Percentiles rank a stretch among this genome's conserved stretches.
phyloP scores from a whole-genome alignment of 495 filamentous ascomycete species.

The Penicillium robsamsonii region DNA sequence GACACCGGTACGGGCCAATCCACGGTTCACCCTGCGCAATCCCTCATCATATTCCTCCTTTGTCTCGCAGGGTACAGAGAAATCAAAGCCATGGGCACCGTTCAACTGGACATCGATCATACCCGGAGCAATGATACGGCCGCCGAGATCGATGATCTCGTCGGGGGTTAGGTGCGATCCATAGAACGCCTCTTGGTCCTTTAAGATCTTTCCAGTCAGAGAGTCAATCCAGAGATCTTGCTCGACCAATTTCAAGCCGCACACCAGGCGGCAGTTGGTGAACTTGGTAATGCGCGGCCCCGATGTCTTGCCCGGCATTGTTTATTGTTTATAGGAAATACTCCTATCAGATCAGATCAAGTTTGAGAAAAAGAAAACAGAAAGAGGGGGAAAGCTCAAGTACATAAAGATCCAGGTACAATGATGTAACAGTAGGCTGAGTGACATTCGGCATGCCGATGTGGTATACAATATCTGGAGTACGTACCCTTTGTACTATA shows the following conservation, averaged over 20 bases:
- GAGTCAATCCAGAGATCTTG: constrained; percentile 81
- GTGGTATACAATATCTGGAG: constrained; percentile 16
- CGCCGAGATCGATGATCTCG: constrained; percentile 66
- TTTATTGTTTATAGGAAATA: constrained; percentile 17
- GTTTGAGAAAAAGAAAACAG: neutral
- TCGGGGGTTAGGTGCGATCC: constrained; percentile 54
- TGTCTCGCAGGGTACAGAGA: constrained; percentile 67
- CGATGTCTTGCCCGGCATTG: constrained; percentile 43
- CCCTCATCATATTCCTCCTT: constrained; percentile 62
- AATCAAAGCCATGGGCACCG: constrained; percentile 83
- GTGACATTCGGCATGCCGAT: constrained; percentile 34
- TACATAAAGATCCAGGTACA: constrained; percentile 14
- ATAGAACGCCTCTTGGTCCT: constrained; percentile 73
- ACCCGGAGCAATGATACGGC: constrained; percentile 75
- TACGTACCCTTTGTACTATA: neutral
- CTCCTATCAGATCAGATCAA: neutral
- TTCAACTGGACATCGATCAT: constrained; percentile 87
- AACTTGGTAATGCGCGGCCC: constrained; percentile 67
- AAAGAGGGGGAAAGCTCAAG: constrained; percentile 1
- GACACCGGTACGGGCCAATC: constrained; percentile 71
- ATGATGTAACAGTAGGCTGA: constrained; percentile 27
- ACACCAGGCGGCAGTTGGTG: constrained; percentile 74
- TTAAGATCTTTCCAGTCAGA: constrained; percentile 69
- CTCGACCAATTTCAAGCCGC: constrained; percentile 58
- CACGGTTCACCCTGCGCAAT: constrained; percentile 62